Evolutionary conservation across 257 asterid genomes (phyloP).

Genomic region (Leptodermis oblonga): DNA sequence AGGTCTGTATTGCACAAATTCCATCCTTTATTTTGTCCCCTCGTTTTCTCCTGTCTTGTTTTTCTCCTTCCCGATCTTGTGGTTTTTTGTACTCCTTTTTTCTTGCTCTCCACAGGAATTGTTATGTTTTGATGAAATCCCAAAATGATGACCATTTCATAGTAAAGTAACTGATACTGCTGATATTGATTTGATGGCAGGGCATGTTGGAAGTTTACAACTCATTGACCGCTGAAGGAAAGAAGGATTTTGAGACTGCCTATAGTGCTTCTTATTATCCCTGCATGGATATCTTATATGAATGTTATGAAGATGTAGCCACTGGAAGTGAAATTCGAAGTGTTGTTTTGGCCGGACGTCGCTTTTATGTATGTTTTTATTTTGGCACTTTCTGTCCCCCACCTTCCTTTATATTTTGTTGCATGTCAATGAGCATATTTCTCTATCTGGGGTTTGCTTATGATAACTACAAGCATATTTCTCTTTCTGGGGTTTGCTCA

Average conservation of each 20-base stretch:
- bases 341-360: constrained; percentile 96
- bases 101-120: no score
- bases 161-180: not conserved
- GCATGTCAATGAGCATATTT: not conserved
- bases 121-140: no score
- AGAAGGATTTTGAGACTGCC: constrained; percentile 76
- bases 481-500: not conserved
- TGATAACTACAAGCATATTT: not conserved
- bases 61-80: not conserved
- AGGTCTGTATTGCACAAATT: constrained; percentile 38
- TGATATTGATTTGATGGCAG: constrained; percentile 33
- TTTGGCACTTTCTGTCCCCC: not conserved
- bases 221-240: constrained; percentile 68
- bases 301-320: constrained; percentile 97
- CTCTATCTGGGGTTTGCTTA: not conserved
- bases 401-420: not conserved
- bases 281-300: constrained; percentile 94
- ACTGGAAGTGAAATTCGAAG: constrained; percentile 91
- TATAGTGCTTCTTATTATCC: constrained; percentile 93
- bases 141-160: not conserved
- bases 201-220: constrained; percentile 91
- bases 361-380: constrained; percentile 67
- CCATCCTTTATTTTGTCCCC: not conserved
- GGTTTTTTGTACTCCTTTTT: no score
- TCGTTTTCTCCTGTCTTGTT: no score